Evolutionary conservation across 2,329 filamentous ascomycete genomes (phyloP), one percentile per base, ranked within the genome.

Genomic region (Verticillium dahliae): DNA sequence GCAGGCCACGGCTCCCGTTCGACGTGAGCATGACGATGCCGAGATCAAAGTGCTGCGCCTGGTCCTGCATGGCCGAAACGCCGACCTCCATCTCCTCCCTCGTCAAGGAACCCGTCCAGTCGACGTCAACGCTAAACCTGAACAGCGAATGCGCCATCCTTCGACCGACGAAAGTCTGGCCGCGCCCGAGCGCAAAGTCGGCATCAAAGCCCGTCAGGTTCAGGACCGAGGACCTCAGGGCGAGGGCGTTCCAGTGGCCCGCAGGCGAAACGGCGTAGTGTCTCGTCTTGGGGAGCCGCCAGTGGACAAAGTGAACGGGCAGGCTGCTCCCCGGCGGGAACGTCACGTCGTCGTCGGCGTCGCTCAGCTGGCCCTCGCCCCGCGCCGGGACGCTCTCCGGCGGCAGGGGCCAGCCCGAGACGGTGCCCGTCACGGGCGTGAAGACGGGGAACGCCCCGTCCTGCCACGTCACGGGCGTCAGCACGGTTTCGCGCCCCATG

Each of bases 71-170:
- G 0, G 79, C 73, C 0, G 78, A 79, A 6, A 85, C 72, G 1
- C 83, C 84, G 1, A 81, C 79, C 69, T 86, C 83, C 39, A 45
- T 45, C 61, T 82, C 77, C 0, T 76, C 75, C 0, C 67, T 56
- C 0, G 62, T 62, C 0, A 68, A 67, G 0, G 81, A 78, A 0
- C 66, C 60, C 64, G 80, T 84, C 7, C 73, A 70, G 1, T 45
- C 39, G 18, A 86, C 57, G 62, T 81, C 74, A 7, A 82, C 75
- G 59, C 71, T 75, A 67, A 76, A 86, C 0, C 73, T 78, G 68
- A 86, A 86, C 1, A 84, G 70, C 0, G 82, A 81, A 64, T 86
- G 78, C 10, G 80, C 80, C 67, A 87, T 84, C 3, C 83, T 75
- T 2, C 81, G 75, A 0, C 78, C 80, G 18, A 87, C 73, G 59